These are phyloP conservation scores for Elsinoe batatas DNA, from an alignment of 2,329 filamentous ascomycete species.

Conservation along the genomic window DNA sequence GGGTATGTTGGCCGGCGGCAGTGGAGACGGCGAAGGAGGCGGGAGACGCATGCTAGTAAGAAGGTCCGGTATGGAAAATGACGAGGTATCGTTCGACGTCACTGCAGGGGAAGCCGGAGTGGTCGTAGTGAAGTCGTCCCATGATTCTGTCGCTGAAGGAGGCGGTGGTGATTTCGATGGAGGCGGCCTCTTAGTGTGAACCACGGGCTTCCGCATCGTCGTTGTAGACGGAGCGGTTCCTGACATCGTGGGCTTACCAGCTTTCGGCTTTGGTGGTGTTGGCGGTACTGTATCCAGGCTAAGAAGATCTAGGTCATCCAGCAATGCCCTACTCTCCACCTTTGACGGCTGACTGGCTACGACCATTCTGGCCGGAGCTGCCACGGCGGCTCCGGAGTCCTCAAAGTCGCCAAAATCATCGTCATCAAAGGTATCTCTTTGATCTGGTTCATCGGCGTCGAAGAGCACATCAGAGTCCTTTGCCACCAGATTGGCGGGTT, in stretches of 20 bases:
- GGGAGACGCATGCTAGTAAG: constrained; percentile 6
- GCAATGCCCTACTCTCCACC: background rate
- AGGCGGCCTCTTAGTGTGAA: constrained; percentile 14
- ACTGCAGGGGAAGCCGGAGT: background rate
- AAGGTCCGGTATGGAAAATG: background rate
- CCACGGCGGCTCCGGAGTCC: constrained; percentile 21
- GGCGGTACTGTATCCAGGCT: constrained; percentile 18
- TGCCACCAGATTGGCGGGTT: constrained; percentile 9
- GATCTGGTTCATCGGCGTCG: constrained; percentile 21
- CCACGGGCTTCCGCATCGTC: constrained; percentile 25
- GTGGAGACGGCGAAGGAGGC: constrained; percentile 19
- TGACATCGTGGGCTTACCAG: constrained; percentile 17
- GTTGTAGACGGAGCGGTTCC: constrained; percentile 14
- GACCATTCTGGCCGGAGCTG: background rate
- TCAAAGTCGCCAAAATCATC: constrained; percentile 27
- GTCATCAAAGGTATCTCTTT: constrained; percentile 16
- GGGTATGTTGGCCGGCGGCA: constrained; percentile 75
- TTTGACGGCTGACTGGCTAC: background rate
- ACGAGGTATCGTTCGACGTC: background rate
- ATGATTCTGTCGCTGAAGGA: constrained; percentile 20
- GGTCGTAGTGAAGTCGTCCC: constrained; percentile 34
- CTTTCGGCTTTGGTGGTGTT: constrained; percentile 11
- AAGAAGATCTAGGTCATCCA: constrained; percentile 19
- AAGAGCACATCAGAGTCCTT: constrained; percentile 14
- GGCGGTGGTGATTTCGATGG: background rate